Conservation (phyloP, 2,329 filamentous ascomycete species). For the Verticillium albo-atrum region DNA sequence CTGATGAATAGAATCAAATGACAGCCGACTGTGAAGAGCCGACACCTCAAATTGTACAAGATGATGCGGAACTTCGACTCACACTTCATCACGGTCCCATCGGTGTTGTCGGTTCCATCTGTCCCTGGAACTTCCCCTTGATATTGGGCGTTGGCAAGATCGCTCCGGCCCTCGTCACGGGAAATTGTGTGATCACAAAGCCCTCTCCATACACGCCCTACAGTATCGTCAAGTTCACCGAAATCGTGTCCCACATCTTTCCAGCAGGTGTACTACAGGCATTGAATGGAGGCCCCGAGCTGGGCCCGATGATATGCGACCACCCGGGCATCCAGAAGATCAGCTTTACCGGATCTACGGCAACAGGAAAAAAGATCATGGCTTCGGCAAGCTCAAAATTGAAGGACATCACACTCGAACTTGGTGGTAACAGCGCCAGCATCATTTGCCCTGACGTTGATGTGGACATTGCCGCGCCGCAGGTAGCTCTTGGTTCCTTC, state of each 20-base stretch:
- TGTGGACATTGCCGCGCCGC: conserved; percentile 27
- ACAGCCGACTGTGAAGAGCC: neutral
- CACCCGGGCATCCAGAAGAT: conserved; percentile 53
- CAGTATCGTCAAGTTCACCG: conserved; percentile 44
- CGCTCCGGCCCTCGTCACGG: conserved; percentile 50
- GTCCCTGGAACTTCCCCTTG: conserved; percentile 57
- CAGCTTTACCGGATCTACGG: conserved; percentile 52
- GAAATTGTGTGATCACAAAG: conserved; percentile 52
- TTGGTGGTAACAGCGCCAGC: conserved; percentile 57
- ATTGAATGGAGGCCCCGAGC: conserved; percentile 47
- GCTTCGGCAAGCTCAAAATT: conserved; percentile 43
- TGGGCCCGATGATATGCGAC: conserved; percentile 49
- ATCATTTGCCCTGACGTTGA: conserved; percentile 56
- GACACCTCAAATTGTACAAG: neutral
- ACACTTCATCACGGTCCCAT: conserved; percentile 15
- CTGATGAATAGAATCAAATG: neutral
- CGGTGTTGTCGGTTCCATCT: conserved; percentile 38
- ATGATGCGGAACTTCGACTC: neutral
- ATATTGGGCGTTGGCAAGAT: conserved; percentile 49
- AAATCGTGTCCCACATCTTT: conserved; percentile 42
- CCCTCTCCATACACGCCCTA: conserved; percentile 54
- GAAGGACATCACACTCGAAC: conserved; percentile 50
- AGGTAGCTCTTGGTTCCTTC: conserved; percentile 41
- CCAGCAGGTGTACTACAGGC: conserved; percentile 54
- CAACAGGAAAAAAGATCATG: conserved; percentile 46